Percentiles rank a stretch among this genome's conserved stretches.
Evolutionary conservation across 2,329 filamentous ascomycete genomes (phyloP).

Genomic region (Cercospora zeae-maydis): DNA sequence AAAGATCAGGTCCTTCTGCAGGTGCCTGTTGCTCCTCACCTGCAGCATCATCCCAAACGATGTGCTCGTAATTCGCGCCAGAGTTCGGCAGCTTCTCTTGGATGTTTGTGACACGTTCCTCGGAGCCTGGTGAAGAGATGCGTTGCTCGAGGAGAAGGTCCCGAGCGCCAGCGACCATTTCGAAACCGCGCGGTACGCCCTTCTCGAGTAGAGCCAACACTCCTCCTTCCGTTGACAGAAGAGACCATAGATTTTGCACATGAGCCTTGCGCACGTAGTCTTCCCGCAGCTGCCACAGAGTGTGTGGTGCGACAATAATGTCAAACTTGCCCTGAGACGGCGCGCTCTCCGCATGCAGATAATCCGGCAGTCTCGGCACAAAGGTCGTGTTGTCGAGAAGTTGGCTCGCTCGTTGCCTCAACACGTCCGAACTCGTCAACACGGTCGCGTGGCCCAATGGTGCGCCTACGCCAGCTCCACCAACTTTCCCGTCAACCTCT

Average conservation of each 20-base stretch:
- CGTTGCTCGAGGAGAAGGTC: constrained; percentile 72
- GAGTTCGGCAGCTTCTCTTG: constrained; percentile 34
- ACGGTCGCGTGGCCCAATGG: constrained; percentile 75
- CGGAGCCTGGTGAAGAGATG: constrained; percentile 58
- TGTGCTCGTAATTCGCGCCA: constrained; percentile 14
- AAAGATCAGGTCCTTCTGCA: constrained; percentile 2
- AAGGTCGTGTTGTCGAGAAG: constrained; percentile 89
- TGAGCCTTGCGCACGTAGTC: constrained; percentile 73
- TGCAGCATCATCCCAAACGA: constrained; percentile 21
- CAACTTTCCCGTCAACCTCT: constrained; percentile 35
- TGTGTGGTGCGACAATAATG: constrained; percentile 83
- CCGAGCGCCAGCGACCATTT: constrained; percentile 81
- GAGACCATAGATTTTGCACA: constrained; percentile 83
- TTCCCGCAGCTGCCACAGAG: constrained; percentile 71
- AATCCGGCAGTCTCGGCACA: constrained; percentile 85
- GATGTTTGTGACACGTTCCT: constrained; percentile 13
- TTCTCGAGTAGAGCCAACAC: constrained; percentile 87
- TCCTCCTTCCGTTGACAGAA: constrained; percentile 79
- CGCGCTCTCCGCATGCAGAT: constrained; percentile 59
- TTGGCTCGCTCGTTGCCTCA: constrained; percentile 70
- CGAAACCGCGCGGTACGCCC: constrained; percentile 85
- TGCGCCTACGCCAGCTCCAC: constrained; percentile 42
- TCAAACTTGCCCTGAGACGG: constrained; percentile 63
- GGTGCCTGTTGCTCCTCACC: background rate
- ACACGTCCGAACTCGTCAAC: constrained; percentile 67